Conservation (phyloP, 2,329 filamentous ascomycete species). For the Epichloe sibirici region DNA sequence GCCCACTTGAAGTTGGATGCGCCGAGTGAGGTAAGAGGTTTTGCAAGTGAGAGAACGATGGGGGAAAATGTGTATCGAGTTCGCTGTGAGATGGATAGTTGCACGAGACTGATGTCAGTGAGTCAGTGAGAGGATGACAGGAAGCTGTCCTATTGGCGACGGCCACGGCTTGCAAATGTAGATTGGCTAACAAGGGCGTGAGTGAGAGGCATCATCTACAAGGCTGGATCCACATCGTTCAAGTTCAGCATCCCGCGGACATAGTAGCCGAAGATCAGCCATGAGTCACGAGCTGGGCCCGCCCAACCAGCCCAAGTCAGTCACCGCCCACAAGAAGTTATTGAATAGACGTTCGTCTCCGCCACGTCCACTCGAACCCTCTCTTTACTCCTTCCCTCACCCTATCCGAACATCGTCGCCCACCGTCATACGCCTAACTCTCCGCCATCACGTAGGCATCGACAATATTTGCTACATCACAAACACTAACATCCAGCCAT, state of each 20-base stretch:
- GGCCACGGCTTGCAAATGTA: not conserved
- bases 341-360: not conserved
- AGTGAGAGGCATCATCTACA: no score
- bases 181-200: not conserved
- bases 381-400: not conserved
- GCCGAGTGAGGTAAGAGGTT: no score
- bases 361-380: not conserved
- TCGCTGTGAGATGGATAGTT: no score
- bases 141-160: not conserved
- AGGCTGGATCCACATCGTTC: no score
- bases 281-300: not conserved
- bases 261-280: not conserved
- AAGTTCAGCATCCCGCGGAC: no score
- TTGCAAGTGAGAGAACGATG: not conserved
- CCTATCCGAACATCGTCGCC: not conserved
- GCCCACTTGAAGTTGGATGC: not conserved
- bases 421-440: not conserved
- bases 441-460: not conserved
- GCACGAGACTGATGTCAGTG: no score
- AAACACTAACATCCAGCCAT: slow-evolving; percentile 7
- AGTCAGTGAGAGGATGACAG: no score
- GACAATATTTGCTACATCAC: not conserved
- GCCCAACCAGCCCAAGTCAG: not conserved
- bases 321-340: not conserved
- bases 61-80: not conserved